A percentile compares a stretch with the other conserved stretches of the same genome.
These are phyloP conservation scores for Trichoderma sp. DNA, from an alignment of 2,329 filamentous ascomycete species.

Conservation along the genomic window DNA sequence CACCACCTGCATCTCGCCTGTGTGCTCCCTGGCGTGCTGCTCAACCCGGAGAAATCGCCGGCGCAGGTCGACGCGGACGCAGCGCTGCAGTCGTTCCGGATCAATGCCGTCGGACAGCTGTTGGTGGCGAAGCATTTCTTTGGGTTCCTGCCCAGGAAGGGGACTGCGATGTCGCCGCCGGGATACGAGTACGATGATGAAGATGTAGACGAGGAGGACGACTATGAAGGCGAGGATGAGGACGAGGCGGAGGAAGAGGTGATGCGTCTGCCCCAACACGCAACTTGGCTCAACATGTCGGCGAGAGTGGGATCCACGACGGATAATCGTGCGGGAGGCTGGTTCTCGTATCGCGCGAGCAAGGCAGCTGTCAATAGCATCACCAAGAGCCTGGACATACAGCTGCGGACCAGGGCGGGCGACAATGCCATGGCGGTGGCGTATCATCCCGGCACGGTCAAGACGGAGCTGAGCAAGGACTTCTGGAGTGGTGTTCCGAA, in stretches of 20 bases:
- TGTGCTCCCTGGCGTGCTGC: slow-evolving; percentile 69
- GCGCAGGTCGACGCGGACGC: slow-evolving; percentile 61
- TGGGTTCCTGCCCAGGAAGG: slow-evolving; percentile 65
- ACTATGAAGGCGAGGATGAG: neutral
- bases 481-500: slow-evolving; percentile 69
- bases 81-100: slow-evolving; percentile 68
- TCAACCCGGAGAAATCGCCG: slow-evolving; percentile 68
- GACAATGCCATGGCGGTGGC: slow-evolving; percentile 67
- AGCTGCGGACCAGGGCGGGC: slow-evolving; percentile 57
- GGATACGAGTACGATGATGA: neutral
- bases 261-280: slow-evolving; percentile 48
- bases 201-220: neutral
- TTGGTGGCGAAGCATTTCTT: slow-evolving; percentile 76
- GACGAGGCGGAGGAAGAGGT: neutral
- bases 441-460: slow-evolving; percentile 80
- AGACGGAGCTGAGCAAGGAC: slow-evolving; percentile 69
- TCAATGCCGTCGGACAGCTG: slow-evolving; percentile 74
- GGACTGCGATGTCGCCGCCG: slow-evolving; percentile 32
- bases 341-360: slow-evolving; percentile 78
- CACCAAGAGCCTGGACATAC: slow-evolving; percentile 70
- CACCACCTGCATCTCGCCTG: slow-evolving; percentile 69
- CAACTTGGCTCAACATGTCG: slow-evolving; percentile 73
- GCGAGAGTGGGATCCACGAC: slow-evolving; percentile 74
- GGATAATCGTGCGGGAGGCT: slow-evolving; percentile 74
- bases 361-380: slow-evolving; percentile 75